phyloP scores from a whole-genome alignment of 108 stramenopile species.

The Stephanodiscus minutulus region DNA sequence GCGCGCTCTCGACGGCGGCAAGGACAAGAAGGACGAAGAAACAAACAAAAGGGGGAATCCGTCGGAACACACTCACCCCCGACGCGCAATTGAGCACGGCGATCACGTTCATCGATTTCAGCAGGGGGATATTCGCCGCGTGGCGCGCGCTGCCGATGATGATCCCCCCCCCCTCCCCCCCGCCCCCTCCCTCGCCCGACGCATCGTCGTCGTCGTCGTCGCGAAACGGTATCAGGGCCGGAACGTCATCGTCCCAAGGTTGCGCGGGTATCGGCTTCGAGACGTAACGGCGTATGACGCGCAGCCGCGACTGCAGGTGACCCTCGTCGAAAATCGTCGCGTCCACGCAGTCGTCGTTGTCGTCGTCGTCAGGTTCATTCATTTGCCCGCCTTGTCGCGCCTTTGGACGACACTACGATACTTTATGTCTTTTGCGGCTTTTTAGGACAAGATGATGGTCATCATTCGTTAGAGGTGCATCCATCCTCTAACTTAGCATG shows the following conservation, averaged over 20 bases:
- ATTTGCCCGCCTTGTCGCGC: no score
- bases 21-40: no score
- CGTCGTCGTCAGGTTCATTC: background rate
- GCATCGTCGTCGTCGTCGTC: conserved; percentile 24
- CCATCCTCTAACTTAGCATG: no score
- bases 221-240: conserved; percentile 46
- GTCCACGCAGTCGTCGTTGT: no score
- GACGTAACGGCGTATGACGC: conserved; percentile 54
- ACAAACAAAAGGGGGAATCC: no score
- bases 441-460: no score
- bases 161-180: conserved; percentile 45
- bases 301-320: conserved; percentile 48
- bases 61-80: conserved; percentile 36
- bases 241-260: conserved; percentile 39
- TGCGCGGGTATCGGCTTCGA: conserved; percentile 57
- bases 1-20: no score
- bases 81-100: conserved; percentile 80
- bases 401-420: no score
- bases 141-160: conserved; percentile 70
- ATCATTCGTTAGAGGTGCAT: no score
- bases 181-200: conserved; percentile 10
- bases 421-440: no score
- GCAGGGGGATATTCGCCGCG: conserved; percentile 56
- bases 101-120: conserved; percentile 60
- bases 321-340: conserved; percentile 28